Evolutionary conservation across 2,329 filamentous ascomycete species (phyloP), one percentile per base, ranked within the genome.

Genomic region (Pleurostoma richardsiae): DNA sequence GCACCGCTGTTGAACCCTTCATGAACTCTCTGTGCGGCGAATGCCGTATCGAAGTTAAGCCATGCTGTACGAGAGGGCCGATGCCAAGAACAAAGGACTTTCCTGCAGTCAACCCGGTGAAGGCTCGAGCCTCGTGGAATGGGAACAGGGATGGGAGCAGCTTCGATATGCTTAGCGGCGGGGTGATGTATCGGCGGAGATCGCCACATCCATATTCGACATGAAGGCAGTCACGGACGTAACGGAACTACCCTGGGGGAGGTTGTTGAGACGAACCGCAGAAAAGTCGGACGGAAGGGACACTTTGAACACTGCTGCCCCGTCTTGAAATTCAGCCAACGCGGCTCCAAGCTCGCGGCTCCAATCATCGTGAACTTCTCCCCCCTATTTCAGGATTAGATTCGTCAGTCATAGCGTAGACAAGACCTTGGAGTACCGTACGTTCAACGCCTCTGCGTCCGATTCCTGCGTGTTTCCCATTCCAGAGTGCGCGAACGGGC

Each of bases 1-100:
- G 26, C 33, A 1, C 57, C 60, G 4, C 33, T 40, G 1, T 26
- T 41, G 42, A 62, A 65, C 19, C 42, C 56, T 4, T 44, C 30
- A 3, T 43, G 11, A 1, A 62, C 56, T 3, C 46, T 54, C 10
- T 29, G 11, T 0, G 63, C 64, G 3, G 55, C 42, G 1, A 33
- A 38, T 3, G 33, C 31, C 19, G 11, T 47, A 4, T 44, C 49
- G 45, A 66, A 70, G 26, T 56, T 60, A 4, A 70, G 50, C 52
- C 52, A 62, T 0, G 47, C 63, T 1, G 52, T 56, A 10, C 49
- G 56, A 5, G 40, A 53, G 6, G 66, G 52, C 26, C 59, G 59
- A 45, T 67, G 59, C 67, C 67, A 71, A 6, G 65, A 68, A 30
- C 56, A n/a, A n/a, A n/a, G n/a, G n/a, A n/a, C n/a, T n/a, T n/a